phyloP scores from a whole-genome alignment of 139 green algal species.

The Trebouxia sp. region DNA sequence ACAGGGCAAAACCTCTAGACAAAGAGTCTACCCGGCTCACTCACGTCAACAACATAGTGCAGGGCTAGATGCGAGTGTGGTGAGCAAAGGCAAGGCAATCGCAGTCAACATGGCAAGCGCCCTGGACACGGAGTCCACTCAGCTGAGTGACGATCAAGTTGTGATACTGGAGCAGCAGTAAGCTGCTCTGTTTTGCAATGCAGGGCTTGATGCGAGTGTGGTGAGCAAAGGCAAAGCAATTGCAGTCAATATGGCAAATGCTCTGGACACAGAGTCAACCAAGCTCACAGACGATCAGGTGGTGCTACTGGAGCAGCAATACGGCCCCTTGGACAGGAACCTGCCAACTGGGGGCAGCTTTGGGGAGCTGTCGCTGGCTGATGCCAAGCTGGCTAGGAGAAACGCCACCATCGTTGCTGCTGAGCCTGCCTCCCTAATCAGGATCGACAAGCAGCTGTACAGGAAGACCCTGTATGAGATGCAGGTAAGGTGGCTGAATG shows the following conservation, averaged over 20 bases:
- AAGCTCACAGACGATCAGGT: slow-evolving; percentile 18
- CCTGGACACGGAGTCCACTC: too few species aligned
- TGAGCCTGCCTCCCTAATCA: slow-evolving; percentile 20
- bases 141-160: too few species aligned
- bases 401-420: slow-evolving; percentile 13
- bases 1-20: too few species aligned
- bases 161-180: too few species aligned
- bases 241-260: not conserved
- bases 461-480: slow-evolving; percentile 7
- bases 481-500: not conserved
- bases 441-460: slow-evolving; percentile 21
- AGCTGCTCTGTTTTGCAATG: too few species aligned
- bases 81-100: too few species aligned
- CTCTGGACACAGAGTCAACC: slow-evolving; percentile 28
- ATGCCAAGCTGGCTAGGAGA: not conserved
- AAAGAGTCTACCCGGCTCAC: too few species aligned
- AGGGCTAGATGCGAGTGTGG: too few species aligned
- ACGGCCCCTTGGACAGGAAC: not conserved
- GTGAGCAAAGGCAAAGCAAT: slow-evolving; percentile 17
- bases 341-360: slow-evolving; percentile 22
- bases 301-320: slow-evolving; percentile 20
- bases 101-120: too few species aligned
- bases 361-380: slow-evolving; percentile 27
- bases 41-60: too few species aligned
- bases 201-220: too few species aligned